A percentile compares a stretch with the other conserved stretches of the same genome.
Conservation (phyloP, 345 rosid genomes). For the Cardamine occulta region DNA sequence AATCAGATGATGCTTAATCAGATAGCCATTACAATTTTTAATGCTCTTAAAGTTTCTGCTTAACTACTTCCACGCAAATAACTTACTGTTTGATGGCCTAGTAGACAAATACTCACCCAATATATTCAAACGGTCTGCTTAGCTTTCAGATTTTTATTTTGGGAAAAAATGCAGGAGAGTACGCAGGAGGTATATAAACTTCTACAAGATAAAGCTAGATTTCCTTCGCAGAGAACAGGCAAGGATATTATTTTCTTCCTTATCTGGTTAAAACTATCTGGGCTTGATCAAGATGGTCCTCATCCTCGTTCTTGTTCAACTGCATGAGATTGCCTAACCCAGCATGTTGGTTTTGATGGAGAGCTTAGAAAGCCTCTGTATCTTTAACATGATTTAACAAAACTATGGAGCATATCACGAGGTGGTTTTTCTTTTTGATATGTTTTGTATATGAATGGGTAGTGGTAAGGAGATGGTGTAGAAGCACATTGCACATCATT, state of each 20-base stretch:
- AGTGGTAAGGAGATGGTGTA: constrained; percentile 11
- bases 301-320: neutral
- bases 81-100: constrained; percentile 15
- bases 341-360: constrained; percentile 21
- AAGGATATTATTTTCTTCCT: constrained; percentile 25
- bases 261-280: neutral
- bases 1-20: constrained; percentile 17
- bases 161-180: constrained; percentile 54
- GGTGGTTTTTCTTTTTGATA: constrained; percentile 21
- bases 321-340: constrained; percentile 23
- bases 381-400: constrained; percentile 13
- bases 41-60: constrained; percentile 10
- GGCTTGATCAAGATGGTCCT: neutral
- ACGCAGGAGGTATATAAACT: constrained; percentile 71
- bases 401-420: constrained; percentile 17
- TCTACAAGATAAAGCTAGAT: constrained; percentile 76
- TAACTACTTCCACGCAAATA: neutral
- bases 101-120: constrained; percentile 4
- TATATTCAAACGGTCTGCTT: constrained; percentile 20
- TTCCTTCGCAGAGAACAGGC: constrained; percentile 79
- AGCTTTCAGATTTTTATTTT: constrained; percentile 25
- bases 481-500: neutral
- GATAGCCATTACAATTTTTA: neutral
- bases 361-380: constrained; percentile 23
- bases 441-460: constrained; percentile 11